A percentile compares a stretch with the other conserved stretches of the same genome.
Evolutionary conservation across 1,284 basidiomycete species (phyloP).

Genomic region (Ustilago nuda): DNA sequence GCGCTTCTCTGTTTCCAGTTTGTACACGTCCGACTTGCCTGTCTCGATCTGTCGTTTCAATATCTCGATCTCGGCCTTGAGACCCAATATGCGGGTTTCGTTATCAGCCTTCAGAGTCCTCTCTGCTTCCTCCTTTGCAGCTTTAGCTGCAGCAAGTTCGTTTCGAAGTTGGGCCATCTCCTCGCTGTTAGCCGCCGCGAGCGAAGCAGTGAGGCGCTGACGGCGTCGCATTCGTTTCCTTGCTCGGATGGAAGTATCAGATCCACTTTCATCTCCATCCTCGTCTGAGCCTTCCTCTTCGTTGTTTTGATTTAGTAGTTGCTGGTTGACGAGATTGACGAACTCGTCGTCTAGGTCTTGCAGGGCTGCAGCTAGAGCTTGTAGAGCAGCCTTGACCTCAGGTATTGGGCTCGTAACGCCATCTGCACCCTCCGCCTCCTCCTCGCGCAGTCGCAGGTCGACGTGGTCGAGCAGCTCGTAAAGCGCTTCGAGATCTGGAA

Average conservation of each 20-base stretch:
- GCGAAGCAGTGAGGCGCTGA: constrained; percentile 30
- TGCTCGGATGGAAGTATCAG: constrained; percentile 45
- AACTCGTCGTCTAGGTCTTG: constrained; percentile 61
- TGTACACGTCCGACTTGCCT: constrained; percentile 24
- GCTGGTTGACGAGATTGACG: constrained; percentile 51
- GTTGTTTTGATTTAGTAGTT: constrained; percentile 51
- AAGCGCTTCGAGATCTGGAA: constrained; percentile 53
- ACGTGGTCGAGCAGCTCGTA: constrained; percentile 55
- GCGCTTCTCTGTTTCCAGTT: constrained; percentile 28
- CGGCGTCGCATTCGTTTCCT: constrained; percentile 26
- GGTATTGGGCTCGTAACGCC: constrained; percentile 42
- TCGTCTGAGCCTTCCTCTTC: constrained; percentile 37
- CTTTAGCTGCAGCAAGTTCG: constrained; percentile 26
- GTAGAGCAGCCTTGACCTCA: constrained; percentile 51
- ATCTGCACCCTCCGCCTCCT: constrained; percentile 19
- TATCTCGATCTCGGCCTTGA: constrained; percentile 36
- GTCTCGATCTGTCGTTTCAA: constrained; percentile 31
- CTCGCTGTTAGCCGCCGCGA: constrained; percentile 27
- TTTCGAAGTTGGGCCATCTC: constrained; percentile 27
- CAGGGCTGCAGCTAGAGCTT: constrained; percentile 43
- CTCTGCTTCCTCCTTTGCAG: constrained; percentile 33
- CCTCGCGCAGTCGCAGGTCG: constrained; percentile 39
- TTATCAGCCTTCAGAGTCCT: constrained; percentile 23
- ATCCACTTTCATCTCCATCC: constrained; percentile 40
- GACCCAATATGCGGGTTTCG: constrained; percentile 16